phyloP scores from a whole-genome alignment of 495 filamentous ascomycete genomes.

The Jackrogersella multiformis region DNA sequence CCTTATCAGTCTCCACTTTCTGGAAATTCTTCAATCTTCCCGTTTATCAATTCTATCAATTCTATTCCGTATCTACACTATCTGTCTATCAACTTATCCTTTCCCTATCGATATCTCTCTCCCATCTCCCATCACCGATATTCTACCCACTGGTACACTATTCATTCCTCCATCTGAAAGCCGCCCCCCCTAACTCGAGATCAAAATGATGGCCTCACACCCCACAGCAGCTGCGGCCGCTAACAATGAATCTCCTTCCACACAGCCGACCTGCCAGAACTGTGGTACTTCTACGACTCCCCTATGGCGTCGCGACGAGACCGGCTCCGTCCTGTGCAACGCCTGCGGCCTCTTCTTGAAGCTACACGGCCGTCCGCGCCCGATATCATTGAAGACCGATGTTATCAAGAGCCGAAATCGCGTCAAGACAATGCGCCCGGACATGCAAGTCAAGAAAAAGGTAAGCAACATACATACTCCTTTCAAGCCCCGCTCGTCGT shows the following conservation, averaged over 20 bases:
- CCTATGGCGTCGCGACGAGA: conserved; percentile 96
- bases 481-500: conserved; percentile 10
- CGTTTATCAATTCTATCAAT: conserved; percentile 53
- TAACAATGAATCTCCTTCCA: conserved; percentile 66
- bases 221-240: conserved; percentile 46
- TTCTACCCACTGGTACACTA: conserved; percentile 31
- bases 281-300: conserved; percentile 95
- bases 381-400: conserved; percentile 97
- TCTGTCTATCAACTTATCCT: conserved; percentile 44
- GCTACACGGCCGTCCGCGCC: conserved; percentile 89
- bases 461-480: conserved; percentile 54
- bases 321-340: conserved; percentile 97
- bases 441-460: conserved; percentile 88
- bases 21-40: conserved; percentile 45
- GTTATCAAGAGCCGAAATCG: conserved; percentile 99
- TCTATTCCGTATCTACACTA: no score
- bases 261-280: conserved; percentile 97
- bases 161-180: conserved; percentile 15
- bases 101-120: conserved; percentile 47
- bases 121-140: conserved; percentile 37
- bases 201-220: conserved; percentile 49
- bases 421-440: conserved; percentile 83
- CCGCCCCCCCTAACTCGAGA: conserved; percentile 12
- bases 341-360: conserved; percentile 97
- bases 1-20: conserved; percentile 44